Percentiles rank a stretch among this genome's conserved stretches.
phyloP scores from a whole-genome alignment of 2,329 filamentous ascomycete genomes.

The Microsporum audouinii region DNA sequence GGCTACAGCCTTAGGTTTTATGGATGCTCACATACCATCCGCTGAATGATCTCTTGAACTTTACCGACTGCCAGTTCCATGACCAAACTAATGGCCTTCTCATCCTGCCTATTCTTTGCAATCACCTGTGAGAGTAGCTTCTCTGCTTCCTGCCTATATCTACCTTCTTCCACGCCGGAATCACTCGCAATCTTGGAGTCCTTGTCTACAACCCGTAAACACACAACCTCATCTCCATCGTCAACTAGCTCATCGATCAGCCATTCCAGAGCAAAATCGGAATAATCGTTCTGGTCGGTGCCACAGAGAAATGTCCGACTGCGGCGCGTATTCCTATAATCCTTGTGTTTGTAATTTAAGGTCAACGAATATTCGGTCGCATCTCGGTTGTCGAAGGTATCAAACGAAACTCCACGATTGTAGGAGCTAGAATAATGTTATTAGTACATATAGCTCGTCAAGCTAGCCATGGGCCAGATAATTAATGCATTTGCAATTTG shows the following conservation, averaged over 20 bases:
- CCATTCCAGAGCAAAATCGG: slow-evolving; percentile 86
- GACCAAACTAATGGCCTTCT: slow-evolving; percentile 69
- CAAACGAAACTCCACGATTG: slow-evolving; percentile 58
- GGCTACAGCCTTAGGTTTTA: neutral
- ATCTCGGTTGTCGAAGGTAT: slow-evolving; percentile 58
- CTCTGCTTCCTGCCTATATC: slow-evolving; percentile 66
- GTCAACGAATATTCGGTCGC: slow-evolving; percentile 65
- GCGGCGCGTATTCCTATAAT: slow-evolving; percentile 67
- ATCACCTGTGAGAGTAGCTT: slow-evolving; percentile 64
- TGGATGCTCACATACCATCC: slow-evolving; percentile 52
- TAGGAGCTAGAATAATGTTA: slow-evolving; percentile 43
- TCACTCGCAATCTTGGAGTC: slow-evolving; percentile 59
- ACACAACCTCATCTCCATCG: slow-evolving; percentile 87
- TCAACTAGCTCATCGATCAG: slow-evolving; percentile 83
- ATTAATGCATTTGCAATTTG: neutral
- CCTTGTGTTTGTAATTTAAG: slow-evolving; percentile 72
- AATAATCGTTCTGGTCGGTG: slow-evolving; percentile 83
- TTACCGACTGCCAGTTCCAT: slow-evolving; percentile 84
- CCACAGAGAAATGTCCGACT: slow-evolving; percentile 85
- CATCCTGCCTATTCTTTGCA: slow-evolving; percentile 64
- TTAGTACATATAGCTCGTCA: slow-evolving; percentile 4
- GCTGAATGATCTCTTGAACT: slow-evolving; percentile 79
- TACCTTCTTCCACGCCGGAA: slow-evolving; percentile 49
- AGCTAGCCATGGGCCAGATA: slow-evolving; percentile 1
- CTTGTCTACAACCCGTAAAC: slow-evolving; percentile 76